Evolutionary conservation across 768 basidiomycete species (phyloP).

Genomic region (Leucogyrophana mollusca): DNA sequence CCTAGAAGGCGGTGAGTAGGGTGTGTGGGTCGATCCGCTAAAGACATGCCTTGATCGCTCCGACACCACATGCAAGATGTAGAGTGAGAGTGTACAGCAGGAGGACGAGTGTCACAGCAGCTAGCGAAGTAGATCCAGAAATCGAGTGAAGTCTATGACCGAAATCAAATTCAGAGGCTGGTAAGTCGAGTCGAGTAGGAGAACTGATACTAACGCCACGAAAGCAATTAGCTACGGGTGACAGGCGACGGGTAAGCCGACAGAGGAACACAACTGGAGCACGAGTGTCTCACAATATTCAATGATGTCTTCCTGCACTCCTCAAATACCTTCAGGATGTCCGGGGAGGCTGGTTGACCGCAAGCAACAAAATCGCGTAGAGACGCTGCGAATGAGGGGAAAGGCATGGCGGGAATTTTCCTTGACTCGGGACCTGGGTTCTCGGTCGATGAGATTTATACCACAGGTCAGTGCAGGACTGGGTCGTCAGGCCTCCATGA

Average conservation of each 20-base stretch:
- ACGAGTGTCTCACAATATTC: slow-evolving; percentile 15
- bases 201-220: slow-evolving; percentile 18
- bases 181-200: neutral
- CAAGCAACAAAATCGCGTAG: too few relatives aligned
- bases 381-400: too few relatives aligned
- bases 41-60: slow-evolving; percentile 14
- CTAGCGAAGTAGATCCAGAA: slow-evolving; percentile 16
- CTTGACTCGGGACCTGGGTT: too few relatives aligned
- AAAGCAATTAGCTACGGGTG: slow-evolving; percentile 25
- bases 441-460: too few relatives aligned
- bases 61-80: slow-evolving; percentile 16
- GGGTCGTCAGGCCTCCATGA: too few relatives aligned
- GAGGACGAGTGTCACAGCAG: slow-evolving; percentile 21
- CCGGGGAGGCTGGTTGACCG: too few relatives aligned
- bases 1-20: slow-evolving; percentile 7
- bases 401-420: too few relatives aligned
- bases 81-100: slow-evolving; percentile 29
- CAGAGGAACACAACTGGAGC: too few relatives aligned
- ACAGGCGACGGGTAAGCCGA: neutral
- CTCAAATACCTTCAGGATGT: slow-evolving; percentile 12
- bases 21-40: too few relatives aligned
- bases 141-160: slow-evolving; percentile 18
- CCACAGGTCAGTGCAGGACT: too few relatives aligned
- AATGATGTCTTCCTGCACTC: slow-evolving; percentile 21
- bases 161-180: neutral